These are phyloP conservation scores for Clarireedia paspali DNA, from an alignment of 2,329 filamentous ascomycete species.

Conservation along the genomic window DNA sequence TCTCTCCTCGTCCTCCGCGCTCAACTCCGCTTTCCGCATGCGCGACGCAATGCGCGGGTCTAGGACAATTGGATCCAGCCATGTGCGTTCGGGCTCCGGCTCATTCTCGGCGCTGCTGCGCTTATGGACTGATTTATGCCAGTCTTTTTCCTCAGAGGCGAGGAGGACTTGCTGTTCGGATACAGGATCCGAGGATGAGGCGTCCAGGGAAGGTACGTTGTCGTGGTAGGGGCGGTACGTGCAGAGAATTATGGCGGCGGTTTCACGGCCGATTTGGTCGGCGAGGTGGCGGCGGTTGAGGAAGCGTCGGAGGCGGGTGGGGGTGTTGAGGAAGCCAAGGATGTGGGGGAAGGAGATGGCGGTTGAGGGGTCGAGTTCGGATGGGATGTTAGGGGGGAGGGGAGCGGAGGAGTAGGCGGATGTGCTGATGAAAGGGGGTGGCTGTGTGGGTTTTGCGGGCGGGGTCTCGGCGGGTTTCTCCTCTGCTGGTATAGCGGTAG, in stretches of 20 bases:
- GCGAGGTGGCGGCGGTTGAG: slow-evolving; percentile 78
- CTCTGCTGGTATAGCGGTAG: slow-evolving; percentile 12
- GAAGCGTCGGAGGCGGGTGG: slow-evolving; percentile 79
- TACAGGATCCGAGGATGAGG: slow-evolving; percentile 9
- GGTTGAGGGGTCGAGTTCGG: slow-evolving; percentile 63
- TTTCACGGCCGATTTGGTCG: slow-evolving; percentile 79
- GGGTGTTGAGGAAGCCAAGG: slow-evolving; percentile 86
- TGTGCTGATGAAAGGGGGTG: slow-evolving; percentile 65
- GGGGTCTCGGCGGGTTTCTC: slow-evolving; percentile 37
- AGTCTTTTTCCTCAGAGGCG: slow-evolving; percentile 66
- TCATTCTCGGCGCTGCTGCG: slow-evolving; percentile 38
- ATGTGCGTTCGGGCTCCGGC: slow-evolving; percentile 59
- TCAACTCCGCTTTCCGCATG: slow-evolving; percentile 74
- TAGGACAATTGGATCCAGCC: slow-evolving; percentile 65
- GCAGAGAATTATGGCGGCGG: slow-evolving; percentile 74
- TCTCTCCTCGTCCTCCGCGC: slow-evolving; percentile 60
- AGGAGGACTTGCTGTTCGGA: slow-evolving; percentile 39
- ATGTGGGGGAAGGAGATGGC: slow-evolving; percentile 79
- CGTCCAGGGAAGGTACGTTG: slow-evolving; percentile 26
- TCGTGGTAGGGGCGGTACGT: slow-evolving; percentile 41
- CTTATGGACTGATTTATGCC: slow-evolving; percentile 67
- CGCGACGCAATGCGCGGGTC: slow-evolving; percentile 68
- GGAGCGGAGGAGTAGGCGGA: slow-evolving; percentile 61
- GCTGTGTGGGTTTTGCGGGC: slow-evolving; percentile 52
- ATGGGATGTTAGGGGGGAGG: slow-evolving; percentile 59